A percentile compares a stretch with the other conserved stretches of the same genome.
phyloP scores from a whole-genome alignment of 805 yeast genomes.

The Monosporozyma yasuniensis region DNA sequence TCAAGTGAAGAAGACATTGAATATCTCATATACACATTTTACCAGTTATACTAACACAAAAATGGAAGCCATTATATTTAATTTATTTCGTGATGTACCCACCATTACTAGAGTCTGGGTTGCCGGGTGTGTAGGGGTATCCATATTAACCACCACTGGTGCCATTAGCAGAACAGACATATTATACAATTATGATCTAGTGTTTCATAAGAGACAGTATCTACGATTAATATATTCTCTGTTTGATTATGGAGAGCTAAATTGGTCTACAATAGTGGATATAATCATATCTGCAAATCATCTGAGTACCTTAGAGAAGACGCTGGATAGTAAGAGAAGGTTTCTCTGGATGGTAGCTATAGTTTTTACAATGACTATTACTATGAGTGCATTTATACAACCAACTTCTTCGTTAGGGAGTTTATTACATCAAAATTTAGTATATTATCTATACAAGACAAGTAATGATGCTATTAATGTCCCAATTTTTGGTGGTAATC shows the following conservation, averaged over 20 bases:
- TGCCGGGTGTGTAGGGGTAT: constrained; percentile 30
- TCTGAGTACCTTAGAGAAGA: constrained; percentile 21
- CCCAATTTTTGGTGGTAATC: constrained; percentile 17
- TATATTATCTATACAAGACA: constrained; percentile 20
- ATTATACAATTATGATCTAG: constrained; percentile 32
- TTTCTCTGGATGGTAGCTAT: constrained; percentile 22
- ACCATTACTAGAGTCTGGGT: constrained; percentile 35
- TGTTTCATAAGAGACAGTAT: constrained; percentile 32
- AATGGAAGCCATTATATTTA: constrained; percentile 25
- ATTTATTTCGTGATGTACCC: constrained; percentile 29
- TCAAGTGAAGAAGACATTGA: background rate
- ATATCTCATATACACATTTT: background rate
- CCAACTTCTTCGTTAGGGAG: constrained; percentile 23
- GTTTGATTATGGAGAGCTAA: constrained; percentile 31
- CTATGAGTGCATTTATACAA: constrained; percentile 19
- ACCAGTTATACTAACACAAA: background rate
- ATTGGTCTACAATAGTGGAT: constrained; percentile 17
- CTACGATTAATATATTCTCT: constrained; percentile 33
- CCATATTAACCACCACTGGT: constrained; percentile 30
- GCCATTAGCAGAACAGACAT: constrained; percentile 27
- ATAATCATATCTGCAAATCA: constrained; percentile 17
- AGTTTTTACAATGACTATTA: constrained; percentile 11
- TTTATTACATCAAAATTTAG: constrained; percentile 22
- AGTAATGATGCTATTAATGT: constrained; percentile 13
- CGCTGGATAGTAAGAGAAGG: constrained; percentile 17